Percentiles rank a stretch among this genome's conserved stretches.
phyloP scores from a whole-genome alignment of 306 rosid species.

The Biancaea sappan region DNA sequence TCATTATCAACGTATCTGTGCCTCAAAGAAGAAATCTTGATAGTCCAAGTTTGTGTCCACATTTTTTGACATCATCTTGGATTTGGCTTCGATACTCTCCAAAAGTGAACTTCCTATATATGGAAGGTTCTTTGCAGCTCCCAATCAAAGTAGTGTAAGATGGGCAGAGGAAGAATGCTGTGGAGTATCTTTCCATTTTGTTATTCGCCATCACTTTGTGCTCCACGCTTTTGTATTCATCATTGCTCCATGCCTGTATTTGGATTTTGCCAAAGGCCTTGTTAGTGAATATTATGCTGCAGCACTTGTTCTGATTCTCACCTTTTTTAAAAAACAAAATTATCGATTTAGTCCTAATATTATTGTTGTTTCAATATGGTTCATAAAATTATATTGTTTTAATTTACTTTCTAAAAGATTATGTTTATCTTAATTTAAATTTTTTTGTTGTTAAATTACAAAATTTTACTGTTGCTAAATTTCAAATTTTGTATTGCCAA shows the following conservation, averaged over 20 bases:
- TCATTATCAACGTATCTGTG: slow-evolving; percentile 1
- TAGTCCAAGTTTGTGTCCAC: slow-evolving; percentile 79
- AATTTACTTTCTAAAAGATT: no score
- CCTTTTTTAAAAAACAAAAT: no score
- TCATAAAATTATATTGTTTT: no score
- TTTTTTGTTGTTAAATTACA: no score
- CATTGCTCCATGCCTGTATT: slow-evolving; percentile 91
- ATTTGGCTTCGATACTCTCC: slow-evolving; percentile 73
- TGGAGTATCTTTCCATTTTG: slow-evolving; percentile 69
- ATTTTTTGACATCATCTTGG: slow-evolving; percentile 73
- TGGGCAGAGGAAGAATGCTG: slow-evolving; percentile 89
- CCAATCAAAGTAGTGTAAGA: slow-evolving; percentile 69
- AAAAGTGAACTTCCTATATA: slow-evolving; percentile 76
- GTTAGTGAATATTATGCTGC: slow-evolving; percentile 37
- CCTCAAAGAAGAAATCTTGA: slow-evolving; percentile 58
- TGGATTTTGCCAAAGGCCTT: slow-evolving; percentile 25
- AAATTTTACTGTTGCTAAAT: no score
- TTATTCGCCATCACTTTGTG: slow-evolving; percentile 74
- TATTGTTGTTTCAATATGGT: no score
- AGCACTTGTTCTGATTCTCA: background rate
- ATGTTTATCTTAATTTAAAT: no score
- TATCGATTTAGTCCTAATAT: no score
- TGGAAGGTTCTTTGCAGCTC: slow-evolving; percentile 67
- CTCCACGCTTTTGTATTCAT: slow-evolving; percentile 80
- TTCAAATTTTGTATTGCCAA: no score